Evolutionary conservation across 306 rosid genomes (phyloP), one percentile per base, ranked within the genome.

Genomic region (Calophaca sinica): DNA sequence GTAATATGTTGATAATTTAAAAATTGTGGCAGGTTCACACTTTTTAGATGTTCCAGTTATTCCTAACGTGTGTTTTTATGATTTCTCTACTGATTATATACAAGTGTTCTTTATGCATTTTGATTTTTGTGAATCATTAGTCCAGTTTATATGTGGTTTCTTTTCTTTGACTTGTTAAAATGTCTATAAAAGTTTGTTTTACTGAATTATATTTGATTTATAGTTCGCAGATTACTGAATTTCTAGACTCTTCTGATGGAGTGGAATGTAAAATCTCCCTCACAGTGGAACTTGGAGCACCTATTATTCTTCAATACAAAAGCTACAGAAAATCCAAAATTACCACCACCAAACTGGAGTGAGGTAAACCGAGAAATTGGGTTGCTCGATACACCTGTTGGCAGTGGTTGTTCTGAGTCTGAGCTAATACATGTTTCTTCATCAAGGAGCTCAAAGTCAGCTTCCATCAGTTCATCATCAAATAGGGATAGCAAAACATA

Each of bases 241-340:
- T 10, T 54, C 73, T 72, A 60, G 74, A 70, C 73, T 41, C 68
- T 53, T 77, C 62, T 78, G 78, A 93, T 93, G 98, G 94, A 90
- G 81, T 88, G 94, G 96, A 90, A 85, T 86, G 80, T 82, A 13
- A 88, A 84, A 55, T 78, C 89, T 62, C 69, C 87, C 8, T 76
- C 82, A 0, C 80, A 74, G 62, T 93, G 98, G 98, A 91, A 88
- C 45, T 88, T 86, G 92, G 98, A 90, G 59, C 80, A 85, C 62
- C 81, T 82, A 20, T 75, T 78, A 28, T 80, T 81, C 70, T 79
- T 71, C 39, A 86, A 81, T 60, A 6, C 89, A 44, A 90, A 85
- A 73, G 64, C 78, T 63, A 31, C 84, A 26, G 92, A 88, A 71
- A 83, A 78, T 76, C 77, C 79, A 2, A 90, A 82, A 71, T 70